Conservation (phyloP, 2,329 filamentous ascomycete genomes). For the Beauveria rudraprayagi region DNA sequence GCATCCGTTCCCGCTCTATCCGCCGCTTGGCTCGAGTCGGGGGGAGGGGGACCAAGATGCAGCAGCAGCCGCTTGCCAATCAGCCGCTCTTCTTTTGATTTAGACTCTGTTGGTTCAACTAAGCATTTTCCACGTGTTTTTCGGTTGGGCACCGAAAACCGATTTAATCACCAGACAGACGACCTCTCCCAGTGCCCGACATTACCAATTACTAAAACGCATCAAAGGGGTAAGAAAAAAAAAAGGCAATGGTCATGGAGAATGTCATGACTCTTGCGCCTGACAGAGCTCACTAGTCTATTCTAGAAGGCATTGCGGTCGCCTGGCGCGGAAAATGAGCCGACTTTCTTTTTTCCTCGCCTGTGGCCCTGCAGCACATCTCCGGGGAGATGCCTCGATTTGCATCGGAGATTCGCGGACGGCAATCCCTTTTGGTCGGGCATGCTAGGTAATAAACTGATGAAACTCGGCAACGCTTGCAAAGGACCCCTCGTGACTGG, state of each 20-base stretch:
- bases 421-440: neutral
- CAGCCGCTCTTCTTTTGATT: neutral
- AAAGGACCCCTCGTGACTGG: neutral
- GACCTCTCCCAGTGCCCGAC: neutral
- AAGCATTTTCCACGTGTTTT: no score
- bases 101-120: neutral
- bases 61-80: neutral
- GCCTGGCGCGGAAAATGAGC: neutral
- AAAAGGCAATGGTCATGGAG: neutral
- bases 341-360: neutral
- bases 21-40: neutral
- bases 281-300: neutral
- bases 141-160: no score
- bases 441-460: no score
- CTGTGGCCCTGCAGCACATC: neutral
- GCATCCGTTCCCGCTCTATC: neutral
- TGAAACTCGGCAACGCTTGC: no score
- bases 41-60: no score
- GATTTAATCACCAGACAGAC: neutral
- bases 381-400: neutral
- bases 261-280: neutral
- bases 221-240: neutral
- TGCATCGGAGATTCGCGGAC: constrained; percentile 3
- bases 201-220: no score
- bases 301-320: neutral